Evolutionary conservation across 129 eudicot genomes (phyloP).

Genomic region (Chrysanthemum lavandulifolium): DNA sequence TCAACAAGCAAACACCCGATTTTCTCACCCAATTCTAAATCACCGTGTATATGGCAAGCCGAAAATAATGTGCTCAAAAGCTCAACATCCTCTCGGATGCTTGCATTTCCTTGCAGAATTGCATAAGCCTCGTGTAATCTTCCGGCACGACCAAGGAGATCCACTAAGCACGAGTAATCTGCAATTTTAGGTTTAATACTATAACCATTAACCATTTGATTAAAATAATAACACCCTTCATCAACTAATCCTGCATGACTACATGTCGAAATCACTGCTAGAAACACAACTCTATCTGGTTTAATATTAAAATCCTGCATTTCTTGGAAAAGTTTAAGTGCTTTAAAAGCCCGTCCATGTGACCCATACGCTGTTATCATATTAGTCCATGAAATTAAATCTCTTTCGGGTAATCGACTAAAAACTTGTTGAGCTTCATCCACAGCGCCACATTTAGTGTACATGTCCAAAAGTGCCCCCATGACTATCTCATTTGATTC

Average conservation of each 20-base stretch:
- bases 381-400: neutral
- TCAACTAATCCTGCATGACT: neutral
- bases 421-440: neutral
- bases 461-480: neutral
- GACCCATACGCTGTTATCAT: neutral
- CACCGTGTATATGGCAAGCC: neutral
- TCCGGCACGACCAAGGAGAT: neutral
- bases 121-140: neutral
- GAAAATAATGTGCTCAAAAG: neutral
- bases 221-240: neutral
- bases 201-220: neutral
- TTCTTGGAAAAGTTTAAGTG: neutral
- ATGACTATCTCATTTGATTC: neutral
- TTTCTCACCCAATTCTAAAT: neutral
- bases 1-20: neutral
- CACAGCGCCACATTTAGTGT: neutral
- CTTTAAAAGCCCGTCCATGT: neutral
- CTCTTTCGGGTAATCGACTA: too few relatives aligned
- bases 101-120: neutral
- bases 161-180: neutral
- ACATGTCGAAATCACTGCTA: neutral
- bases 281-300: slow-evolving; percentile 1
- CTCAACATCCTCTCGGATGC: neutral
- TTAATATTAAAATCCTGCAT: neutral
- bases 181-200: neutral